Evolutionary conservation across 768 basidiomycete genomes (phyloP), one percentile per base, ranked within the genome.

Genomic region (Austroboletus festivus): DNA sequence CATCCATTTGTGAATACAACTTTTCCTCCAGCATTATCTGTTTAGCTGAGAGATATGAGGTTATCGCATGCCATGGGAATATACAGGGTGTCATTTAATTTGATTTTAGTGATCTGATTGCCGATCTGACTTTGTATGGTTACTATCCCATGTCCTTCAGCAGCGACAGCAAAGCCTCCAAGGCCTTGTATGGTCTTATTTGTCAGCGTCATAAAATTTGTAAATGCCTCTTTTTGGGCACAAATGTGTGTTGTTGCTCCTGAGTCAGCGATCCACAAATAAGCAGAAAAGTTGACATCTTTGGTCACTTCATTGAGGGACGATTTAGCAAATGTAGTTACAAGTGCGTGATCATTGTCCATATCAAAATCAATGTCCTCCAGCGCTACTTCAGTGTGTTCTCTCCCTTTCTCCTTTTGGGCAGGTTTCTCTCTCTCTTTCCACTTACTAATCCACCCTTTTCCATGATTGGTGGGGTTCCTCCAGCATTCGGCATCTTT

Each of bases 241-340:
- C 42, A 50, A 10, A 56, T 51, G 20, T 48, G 41, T 12, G 44
- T 38, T 2, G 20, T 50, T 0, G 40, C 38, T 2, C 28, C 47
- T 1, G 45, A 47, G 6, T 52, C 39, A 0, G 37, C 47, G 4
- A 57, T 22, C 56, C 53, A 57, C 3, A 15, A 38, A 2, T 52
- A 48, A 44, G 26, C 30, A n/a, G 44, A 50, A 40, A 57, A 30
- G 0, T 38, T 1, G 15, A 19, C 47, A n/a, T 38, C 22, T 0
- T 52, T 7, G 23, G 26, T 16, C 3, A 3, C 7, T 4, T 19
- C 21, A 42, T 7, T 8, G 3, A n/a, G n/a, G n/a, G n/a, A n/a
- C n/a, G n/a, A n/a, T n/a, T n/a, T n/a, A n/a, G n/a, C n/a, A n/a
- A n/a, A 16, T n/a, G n/a, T n/a, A n/a, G n/a, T n/a, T n/a, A n/a